Percentiles rank a stretch among this genome's conserved stretches.
Evolutionary conservation across 306 rosid genomes (phyloP).

Genomic region (Lathyrus tuberosus): DNA sequence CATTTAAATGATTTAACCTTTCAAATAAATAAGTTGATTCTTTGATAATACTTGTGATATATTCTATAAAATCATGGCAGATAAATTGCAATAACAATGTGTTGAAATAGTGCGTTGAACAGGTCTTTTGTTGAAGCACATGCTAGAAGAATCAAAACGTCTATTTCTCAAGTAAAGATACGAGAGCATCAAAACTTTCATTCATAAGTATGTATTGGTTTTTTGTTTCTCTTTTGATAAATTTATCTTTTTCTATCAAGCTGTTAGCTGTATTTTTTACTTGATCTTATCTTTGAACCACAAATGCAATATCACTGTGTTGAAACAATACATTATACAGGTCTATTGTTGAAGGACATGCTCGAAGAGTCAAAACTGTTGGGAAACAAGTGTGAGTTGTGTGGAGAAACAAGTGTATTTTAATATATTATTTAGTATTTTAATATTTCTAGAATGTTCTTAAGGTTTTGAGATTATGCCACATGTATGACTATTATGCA

Average conservation of each 20-base stretch:
- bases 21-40: no score
- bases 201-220: background rate
- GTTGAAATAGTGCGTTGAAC: background rate
- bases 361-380: background rate
- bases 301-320: background rate
- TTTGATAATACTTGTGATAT: background rate
- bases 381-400: no score
- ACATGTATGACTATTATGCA: no score
- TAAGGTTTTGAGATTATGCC: no score
- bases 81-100: background rate
- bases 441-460: no score
- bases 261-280: no score
- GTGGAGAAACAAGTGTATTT: no score
- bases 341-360: background rate
- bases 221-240: no score
- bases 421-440: no score
- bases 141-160: background rate
- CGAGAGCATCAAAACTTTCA: background rate
- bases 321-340: background rate
- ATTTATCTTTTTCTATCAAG: no score
- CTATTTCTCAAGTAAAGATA: background rate
- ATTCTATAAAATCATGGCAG: background rate
- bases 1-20: no score
- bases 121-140: background rate
- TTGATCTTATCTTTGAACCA: no score